Conservation (phyloP, 768 basidiomycete species). For the Collybia nuda region DNA sequence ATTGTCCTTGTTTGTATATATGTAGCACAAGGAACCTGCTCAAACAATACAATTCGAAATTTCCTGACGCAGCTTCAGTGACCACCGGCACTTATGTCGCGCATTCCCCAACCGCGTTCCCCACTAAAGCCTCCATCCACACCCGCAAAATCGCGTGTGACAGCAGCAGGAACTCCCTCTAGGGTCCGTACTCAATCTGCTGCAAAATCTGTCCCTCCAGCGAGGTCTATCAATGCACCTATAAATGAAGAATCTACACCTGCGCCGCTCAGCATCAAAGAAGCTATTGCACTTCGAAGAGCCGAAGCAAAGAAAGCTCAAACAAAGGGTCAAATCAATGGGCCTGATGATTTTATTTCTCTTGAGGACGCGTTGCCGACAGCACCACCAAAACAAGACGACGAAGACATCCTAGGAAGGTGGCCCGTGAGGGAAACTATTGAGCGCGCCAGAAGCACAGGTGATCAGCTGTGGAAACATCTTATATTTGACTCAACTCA, state of each 20-base stretch:
- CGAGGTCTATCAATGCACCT: conserved; percentile 11
- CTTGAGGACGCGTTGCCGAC: conserved; percentile 51
- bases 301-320: conserved; percentile 74
- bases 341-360: conserved; percentile 34
- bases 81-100: conserved; percentile 25
- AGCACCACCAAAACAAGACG: conserved; percentile 29
- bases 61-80: too few relatives aligned
- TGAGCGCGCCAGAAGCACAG: conserved; percentile 74
- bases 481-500: conserved; percentile 41
- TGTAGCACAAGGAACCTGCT: too few relatives aligned
- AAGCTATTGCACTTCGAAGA: conserved; percentile 76
- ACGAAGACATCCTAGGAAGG: conserved; percentile 61
- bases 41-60: too few relatives aligned
- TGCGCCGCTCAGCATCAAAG: conserved; percentile 57
- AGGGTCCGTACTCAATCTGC: conserved; percentile 19
- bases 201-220: conserved; percentile 19
- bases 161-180: conserved; percentile 11
- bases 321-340: conserved; percentile 20
- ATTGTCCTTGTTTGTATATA: too few relatives aligned
- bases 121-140: conserved; percentile 26
- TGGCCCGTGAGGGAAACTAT: conserved; percentile 73
- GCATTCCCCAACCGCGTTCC: conserved; percentile 30
- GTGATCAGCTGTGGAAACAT: conserved; percentile 40
- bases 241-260: conserved; percentile 7
- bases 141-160: conserved; percentile 20